Conservation (phyloP, 768 basidiomycete genomes). For the Psilocybe cubensis region DNA sequence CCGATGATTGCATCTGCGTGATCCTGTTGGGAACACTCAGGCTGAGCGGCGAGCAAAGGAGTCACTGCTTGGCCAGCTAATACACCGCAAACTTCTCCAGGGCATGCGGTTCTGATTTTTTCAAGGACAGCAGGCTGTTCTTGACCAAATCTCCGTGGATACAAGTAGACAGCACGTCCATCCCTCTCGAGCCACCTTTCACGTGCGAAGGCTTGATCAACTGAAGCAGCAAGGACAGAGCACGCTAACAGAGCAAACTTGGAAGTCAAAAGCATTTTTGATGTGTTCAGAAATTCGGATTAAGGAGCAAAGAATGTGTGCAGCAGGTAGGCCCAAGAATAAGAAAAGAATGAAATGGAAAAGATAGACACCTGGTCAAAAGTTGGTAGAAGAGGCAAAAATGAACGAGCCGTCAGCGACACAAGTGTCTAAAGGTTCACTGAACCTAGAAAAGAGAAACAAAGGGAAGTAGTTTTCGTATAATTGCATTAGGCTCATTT, state of each 20-base stretch:
- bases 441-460: constrained; percentile 26
- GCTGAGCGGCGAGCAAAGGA: constrained; percentile 54
- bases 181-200: constrained; percentile 52
- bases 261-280: constrained; percentile 34
- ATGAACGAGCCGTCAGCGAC: constrained; percentile 49
- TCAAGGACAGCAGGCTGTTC: constrained; percentile 51
- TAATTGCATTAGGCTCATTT: constrained; percentile 11
- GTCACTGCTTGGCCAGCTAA: constrained; percentile 53
- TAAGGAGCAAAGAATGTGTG: constrained; percentile 10
- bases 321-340: constrained; percentile 18
- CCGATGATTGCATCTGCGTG: constrained; percentile 60
- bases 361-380: constrained; percentile 50
- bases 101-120: constrained; percentile 49
- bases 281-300: constrained; percentile 1
- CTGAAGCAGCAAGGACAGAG: constrained; percentile 29
- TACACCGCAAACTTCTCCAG: constrained; percentile 49
- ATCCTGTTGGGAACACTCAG: constrained; percentile 61
- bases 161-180: constrained; percentile 44
- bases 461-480: constrained; percentile 11
- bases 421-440: constrained; percentile 35
- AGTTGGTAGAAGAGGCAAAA: constrained; percentile 31
- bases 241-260: constrained; percentile 28
- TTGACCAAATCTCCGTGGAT: constrained; percentile 58
- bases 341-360: constrained; percentile 9
- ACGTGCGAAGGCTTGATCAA: constrained; percentile 39